Percentiles rank a stretch among this genome's conserved stretches.
Evolutionary conservation across 1,139 yeast genomes (phyloP).

Genomic region (Nakaseomyces sp.): DNA sequence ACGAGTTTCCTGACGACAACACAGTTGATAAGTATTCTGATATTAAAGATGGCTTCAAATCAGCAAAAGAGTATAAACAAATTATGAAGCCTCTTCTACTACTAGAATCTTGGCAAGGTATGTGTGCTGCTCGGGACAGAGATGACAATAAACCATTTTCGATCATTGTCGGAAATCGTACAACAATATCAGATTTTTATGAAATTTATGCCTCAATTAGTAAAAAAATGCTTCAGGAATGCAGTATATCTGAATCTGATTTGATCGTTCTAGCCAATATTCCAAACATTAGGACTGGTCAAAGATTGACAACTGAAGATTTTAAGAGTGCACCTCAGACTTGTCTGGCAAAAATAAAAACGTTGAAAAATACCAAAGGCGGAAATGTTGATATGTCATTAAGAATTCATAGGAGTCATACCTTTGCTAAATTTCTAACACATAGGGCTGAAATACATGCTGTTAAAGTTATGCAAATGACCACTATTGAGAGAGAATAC

Average conservation of each 20-base stretch:
- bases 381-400: constrained; percentile 67
- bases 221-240: constrained; percentile 42
- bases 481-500: constrained; percentile 88
- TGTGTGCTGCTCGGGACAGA: constrained; percentile 63
- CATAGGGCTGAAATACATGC: constrained; percentile 59
- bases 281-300: constrained; percentile 27
- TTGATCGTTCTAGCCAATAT: constrained; percentile 56
- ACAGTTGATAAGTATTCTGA: constrained; percentile 33
- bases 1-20: constrained; percentile 50
- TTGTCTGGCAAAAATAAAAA: constrained; percentile 74
- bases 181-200: constrained; percentile 77
- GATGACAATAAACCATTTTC: constrained; percentile 58
- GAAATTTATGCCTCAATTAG: constrained; percentile 78
- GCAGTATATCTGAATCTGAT: constrained; percentile 66
- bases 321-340: constrained; percentile 27
- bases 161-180: constrained; percentile 65
- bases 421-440: constrained; percentile 41
- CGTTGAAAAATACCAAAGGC: constrained; percentile 54
- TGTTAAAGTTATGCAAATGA: constrained; percentile 73
- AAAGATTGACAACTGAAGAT: constrained; percentile 21
- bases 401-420: constrained; percentile 44
- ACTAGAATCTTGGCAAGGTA: constrained; percentile 91
- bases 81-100: constrained; percentile 72
- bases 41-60: constrained; percentile 39
- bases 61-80: constrained; percentile 55